These are phyloP conservation scores for Hymenoscyphus fraxineus DNA, from an alignment of 2,329 filamentous ascomycete species.

Conservation along the genomic window DNA sequence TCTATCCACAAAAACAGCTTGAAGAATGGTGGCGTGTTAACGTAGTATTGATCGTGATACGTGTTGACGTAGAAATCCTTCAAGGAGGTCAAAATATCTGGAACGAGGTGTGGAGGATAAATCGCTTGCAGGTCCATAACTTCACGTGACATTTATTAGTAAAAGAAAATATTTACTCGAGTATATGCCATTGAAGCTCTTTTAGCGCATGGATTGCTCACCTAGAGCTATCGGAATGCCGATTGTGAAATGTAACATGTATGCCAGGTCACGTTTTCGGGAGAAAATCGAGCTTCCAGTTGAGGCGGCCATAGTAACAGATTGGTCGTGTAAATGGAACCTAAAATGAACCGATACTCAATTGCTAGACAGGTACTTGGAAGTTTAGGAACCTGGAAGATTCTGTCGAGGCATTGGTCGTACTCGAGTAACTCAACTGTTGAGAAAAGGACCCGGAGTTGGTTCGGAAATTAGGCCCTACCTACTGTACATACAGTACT, in stretches of 20 bases:
- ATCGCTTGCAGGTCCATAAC: conserved; percentile 59
- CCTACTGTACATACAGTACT: not conserved
- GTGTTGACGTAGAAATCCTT: conserved; percentile 56
- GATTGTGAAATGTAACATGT: conserved; percentile 58
- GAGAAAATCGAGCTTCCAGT: conserved; percentile 24
- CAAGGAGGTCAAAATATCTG: conserved; percentile 45
- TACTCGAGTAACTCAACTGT: too few species aligned
- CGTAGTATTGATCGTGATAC: conserved; percentile 63
- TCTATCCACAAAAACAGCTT: conserved; percentile 55
- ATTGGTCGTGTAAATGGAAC: not conserved
- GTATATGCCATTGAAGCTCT: not conserved
- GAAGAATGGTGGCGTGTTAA: conserved; percentile 57
- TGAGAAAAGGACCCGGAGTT: too few species aligned
- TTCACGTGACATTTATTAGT: conserved; percentile 32
- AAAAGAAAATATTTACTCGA: too few species aligned
- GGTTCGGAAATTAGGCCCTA: not conserved
- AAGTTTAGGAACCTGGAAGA: not conserved
- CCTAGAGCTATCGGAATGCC: conserved; percentile 60
- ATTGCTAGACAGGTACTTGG: not conserved
- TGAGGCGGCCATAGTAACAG: not conserved
- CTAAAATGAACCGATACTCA: not conserved
- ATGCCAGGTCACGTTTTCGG: conserved; percentile 36
- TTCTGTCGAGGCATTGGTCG: not conserved
- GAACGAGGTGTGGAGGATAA: conserved; percentile 50
- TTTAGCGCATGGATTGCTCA: conserved; percentile 36